Percentiles rank a stretch among this genome's conserved stretches.
phyloP scores from a whole-genome alignment of 148 eudicot genomes.

The Arbutus unedo region DNA sequence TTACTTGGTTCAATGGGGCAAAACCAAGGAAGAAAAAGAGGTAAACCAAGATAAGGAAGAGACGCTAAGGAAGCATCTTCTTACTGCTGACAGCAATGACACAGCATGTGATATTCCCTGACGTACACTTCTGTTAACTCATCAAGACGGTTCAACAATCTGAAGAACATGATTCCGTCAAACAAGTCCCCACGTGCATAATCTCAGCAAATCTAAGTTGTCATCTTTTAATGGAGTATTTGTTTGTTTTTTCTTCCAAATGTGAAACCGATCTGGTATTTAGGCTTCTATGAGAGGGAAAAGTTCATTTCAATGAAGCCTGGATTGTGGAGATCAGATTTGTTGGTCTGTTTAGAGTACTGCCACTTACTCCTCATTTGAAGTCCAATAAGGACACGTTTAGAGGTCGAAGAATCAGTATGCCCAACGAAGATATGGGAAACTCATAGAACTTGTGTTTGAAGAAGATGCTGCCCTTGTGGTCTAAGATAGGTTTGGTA shows the following conservation, averaged over 20 bases:
- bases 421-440: background rate
- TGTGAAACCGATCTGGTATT: background rate
- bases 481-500: background rate
- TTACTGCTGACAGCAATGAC: constrained; percentile 28
- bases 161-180: background rate
- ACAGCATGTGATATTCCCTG: constrained; percentile 41
- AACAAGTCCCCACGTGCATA: too few species aligned
- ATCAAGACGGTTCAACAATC: background rate
- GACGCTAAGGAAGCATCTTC: constrained; percentile 51
- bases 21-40: constrained; percentile 43
- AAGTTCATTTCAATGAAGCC: background rate
- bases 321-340: background rate
- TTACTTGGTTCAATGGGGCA: constrained; percentile 79
- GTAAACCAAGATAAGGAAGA: constrained; percentile 34
- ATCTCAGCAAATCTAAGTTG: background rate
- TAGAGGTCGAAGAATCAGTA: background rate
- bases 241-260: background rate
- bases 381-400: background rate
- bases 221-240: too few species aligned
- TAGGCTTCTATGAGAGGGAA: background rate
- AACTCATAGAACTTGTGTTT: background rate
- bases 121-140: constrained; percentile 11
- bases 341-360: background rate
- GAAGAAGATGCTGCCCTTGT: background rate
- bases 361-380: background rate